Evolutionary conservation across 2,329 filamentous ascomycete genomes (phyloP).

Genomic region (Volutella citrinella): DNA sequence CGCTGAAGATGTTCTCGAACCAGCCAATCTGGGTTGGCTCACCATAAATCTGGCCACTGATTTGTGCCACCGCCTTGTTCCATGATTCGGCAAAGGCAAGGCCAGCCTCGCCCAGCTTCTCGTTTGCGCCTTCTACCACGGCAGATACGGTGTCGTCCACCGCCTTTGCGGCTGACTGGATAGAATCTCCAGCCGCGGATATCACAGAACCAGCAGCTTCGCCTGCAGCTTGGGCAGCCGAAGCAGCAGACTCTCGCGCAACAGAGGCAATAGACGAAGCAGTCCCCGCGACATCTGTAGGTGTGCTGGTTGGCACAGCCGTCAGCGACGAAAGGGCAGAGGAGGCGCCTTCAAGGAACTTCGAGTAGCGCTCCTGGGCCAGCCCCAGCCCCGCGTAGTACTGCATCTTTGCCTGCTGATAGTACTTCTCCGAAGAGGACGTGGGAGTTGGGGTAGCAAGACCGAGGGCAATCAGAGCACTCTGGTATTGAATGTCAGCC

Average conservation of each 20-base stretch:
- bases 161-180: constrained; percentile 36
- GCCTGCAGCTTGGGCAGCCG: constrained; percentile 44
- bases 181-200: constrained; percentile 42
- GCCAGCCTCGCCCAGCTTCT: constrained; percentile 34
- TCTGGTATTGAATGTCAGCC: constrained; percentile 69
- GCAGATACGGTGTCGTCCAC: constrained; percentile 37
- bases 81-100: constrained; percentile 38
- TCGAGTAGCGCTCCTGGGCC: constrained; percentile 75
- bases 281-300: constrained; percentile 48
- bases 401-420: constrained; percentile 58
- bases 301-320: constrained; percentile 59
- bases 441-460: constrained; percentile 51
- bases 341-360: constrained; percentile 70
- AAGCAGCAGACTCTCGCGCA: constrained; percentile 43
- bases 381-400: constrained; percentile 78
- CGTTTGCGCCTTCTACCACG: constrained; percentile 44
- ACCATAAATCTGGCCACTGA: constrained; percentile 69
- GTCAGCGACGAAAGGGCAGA: constrained; percentile 60
- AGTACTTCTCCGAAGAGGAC: constrained; percentile 53
- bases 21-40: constrained; percentile 58
- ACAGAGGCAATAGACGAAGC: constrained; percentile 50
- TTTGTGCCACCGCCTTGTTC: constrained; percentile 51
- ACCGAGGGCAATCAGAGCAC: constrained; percentile 63
- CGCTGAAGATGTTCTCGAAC: constrained; percentile 45
- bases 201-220: constrained; percentile 47